Conservation (phyloP, 805 yeast genomes). For the Candida jianshihensis region DNA sequence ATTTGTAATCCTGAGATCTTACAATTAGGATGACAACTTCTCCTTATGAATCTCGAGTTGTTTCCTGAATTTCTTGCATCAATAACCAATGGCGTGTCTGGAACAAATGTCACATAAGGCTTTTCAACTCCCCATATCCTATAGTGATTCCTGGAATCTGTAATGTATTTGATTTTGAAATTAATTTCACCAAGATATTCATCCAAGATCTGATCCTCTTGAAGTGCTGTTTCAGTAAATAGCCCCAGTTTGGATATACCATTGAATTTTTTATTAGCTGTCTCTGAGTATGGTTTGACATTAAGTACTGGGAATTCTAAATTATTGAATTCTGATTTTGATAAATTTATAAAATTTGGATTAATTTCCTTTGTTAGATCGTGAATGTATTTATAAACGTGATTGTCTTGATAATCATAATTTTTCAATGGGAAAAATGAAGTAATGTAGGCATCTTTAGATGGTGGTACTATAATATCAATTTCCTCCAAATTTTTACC, state of each 20-base stretch:
- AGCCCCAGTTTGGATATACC: slow-evolving; percentile 71
- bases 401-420: slow-evolving; percentile 38
- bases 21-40: slow-evolving; percentile 74
- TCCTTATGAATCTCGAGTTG: slow-evolving; percentile 63
- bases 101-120: slow-evolving; percentile 51
- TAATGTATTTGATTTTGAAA: slow-evolving; percentile 53
- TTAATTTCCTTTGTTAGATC: slow-evolving; percentile 10
- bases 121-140: slow-evolving; percentile 61
- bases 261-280: slow-evolving; percentile 41
- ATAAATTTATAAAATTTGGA: slow-evolving; percentile 14
- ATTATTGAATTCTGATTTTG: slow-evolving; percentile 17
- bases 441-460: slow-evolving; percentile 29
- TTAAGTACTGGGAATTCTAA: slow-evolving; percentile 28
- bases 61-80: slow-evolving; percentile 83
- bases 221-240: slow-evolving; percentile 33
- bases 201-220: slow-evolving; percentile 42
- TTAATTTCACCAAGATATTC: slow-evolving; percentile 74
- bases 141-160: slow-evolving; percentile 71
- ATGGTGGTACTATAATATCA: slow-evolving; percentile 28
- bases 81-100: slow-evolving; percentile 55
- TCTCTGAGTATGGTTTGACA: slow-evolving; percentile 55
- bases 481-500: slow-evolving; percentile 27
- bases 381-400: slow-evolving; percentile 39
- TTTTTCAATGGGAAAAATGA: slow-evolving; percentile 26
- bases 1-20: slow-evolving; percentile 43